Base-by-base conservation (phyloP, 768 basidiomycete species). In the Pulveroboletus sp. region DNA sequence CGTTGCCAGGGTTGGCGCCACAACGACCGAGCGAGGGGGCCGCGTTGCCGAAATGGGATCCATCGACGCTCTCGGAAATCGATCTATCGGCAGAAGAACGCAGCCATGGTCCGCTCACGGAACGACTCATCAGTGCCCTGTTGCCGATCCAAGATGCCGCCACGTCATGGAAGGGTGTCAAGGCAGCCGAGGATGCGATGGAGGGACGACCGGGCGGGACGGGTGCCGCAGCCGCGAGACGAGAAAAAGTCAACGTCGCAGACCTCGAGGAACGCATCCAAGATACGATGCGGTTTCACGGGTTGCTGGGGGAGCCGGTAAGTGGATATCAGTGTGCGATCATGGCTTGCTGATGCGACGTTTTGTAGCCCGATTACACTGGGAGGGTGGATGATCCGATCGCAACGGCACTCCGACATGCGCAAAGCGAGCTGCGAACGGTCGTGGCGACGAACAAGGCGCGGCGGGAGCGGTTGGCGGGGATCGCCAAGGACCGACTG, bases 381-480 rank as follows among this genome's bases (percentile, higher is more conserved):
- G 76, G 82, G 38, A 82, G 86, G 51, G 87, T 94, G 32, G 95
- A 98, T 63, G 97, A 99, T 67, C 94, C 94, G 27, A 90, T 99
- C 41, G 86, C 94, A 8, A 84, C 89, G 2, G 87, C 91, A 1
- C 79, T 99, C 1, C 87, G 95, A 3, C 85, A 90, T 36, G 89
- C 91, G 16, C 97, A 99, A 64, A 72, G 77, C 13, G 82, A 92
- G 55, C 77, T 99, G 6, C 81, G 87, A 10, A 72, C 71, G 6
- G 88, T 97, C 41, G 75, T 87, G 3, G 78, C 84, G 9, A 77
- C 82, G 49, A 99, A 99, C 74, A 91, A 94, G 59, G 80, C 81
- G 4, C 85, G 95, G 12, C 87, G 87, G 64, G 68, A 70, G 25
- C 83, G 88, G 4, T 78, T 98, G 2, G 77, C 77, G 13, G 72